Evolutionary conservation across 306 rosid species (phyloP).

Genomic region (Malus asiatica): DNA sequence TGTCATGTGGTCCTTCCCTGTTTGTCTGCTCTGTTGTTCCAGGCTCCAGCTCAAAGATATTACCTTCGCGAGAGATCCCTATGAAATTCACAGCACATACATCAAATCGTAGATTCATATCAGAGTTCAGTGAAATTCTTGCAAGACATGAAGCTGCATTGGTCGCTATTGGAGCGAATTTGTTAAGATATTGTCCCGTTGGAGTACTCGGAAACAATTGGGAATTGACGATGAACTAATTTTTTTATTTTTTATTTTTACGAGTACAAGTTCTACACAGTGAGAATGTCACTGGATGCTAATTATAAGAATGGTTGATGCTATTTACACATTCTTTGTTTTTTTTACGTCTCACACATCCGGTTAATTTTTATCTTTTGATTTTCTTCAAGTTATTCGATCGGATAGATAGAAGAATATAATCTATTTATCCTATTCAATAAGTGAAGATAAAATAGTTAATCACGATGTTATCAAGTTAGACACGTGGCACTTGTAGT

Average conservation of each 20-base stretch:
- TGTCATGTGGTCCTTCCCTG: background rate
- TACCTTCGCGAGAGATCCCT: background rate
- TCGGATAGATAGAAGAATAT: no score
- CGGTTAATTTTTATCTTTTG: accelerated
- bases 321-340: no score
- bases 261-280: background rate
- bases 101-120: background rate
- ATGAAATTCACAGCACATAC: background rate
- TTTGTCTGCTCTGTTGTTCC: background rate
- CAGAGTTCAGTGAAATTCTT: background rate
- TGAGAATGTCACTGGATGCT: no score
- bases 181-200: background rate
- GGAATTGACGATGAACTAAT: background rate
- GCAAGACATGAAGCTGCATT: background rate
- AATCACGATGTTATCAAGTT: no score
- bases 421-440: no score
- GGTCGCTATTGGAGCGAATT: background rate
- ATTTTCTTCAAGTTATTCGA: no score
- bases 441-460: no score
- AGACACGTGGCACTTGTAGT: no score
- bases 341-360: no score
- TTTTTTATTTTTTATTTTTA: background rate
- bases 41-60: background rate
- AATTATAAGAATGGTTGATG: no score
- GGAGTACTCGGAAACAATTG: background rate